These are phyloP conservation scores for Cymbopogon flexuosus DNA, from an alignment of 202 grass and related monocot genomes.

Conservation along the genomic window DNA sequence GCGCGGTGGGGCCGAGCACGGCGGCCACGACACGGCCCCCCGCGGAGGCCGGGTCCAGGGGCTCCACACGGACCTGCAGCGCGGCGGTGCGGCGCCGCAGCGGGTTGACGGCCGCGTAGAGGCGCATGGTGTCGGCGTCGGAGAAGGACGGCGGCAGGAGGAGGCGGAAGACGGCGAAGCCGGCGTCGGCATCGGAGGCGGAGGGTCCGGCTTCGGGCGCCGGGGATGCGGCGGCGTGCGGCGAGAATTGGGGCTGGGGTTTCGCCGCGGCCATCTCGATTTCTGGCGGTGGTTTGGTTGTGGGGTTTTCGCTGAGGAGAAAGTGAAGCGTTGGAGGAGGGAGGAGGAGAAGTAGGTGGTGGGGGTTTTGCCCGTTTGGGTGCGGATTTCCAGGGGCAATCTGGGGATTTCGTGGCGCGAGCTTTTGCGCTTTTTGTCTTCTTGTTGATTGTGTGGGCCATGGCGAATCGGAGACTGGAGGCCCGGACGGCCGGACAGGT, in stretches of 20 bases:
- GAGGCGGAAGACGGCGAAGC: slow-evolving; percentile 23
- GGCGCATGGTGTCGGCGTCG: slow-evolving; percentile 40
- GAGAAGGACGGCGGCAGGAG: slow-evolving; percentile 37
- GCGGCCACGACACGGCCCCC: slow-evolving; percentile 29
- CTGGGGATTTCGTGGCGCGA: background rate
- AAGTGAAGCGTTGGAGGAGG: background rate
- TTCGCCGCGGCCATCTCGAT: slow-evolving; percentile 14
- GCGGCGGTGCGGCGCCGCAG: slow-evolving; percentile 20
- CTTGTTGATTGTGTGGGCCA: background rate
- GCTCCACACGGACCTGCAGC: slow-evolving; percentile 40
- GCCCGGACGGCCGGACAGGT: background rate
- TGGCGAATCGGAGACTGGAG: background rate
- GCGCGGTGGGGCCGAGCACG: slow-evolving; percentile 28
- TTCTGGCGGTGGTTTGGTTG: background rate
- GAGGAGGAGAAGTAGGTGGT: background rate
- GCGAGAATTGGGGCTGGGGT: slow-evolving; percentile 13
- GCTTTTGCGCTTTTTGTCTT: background rate
- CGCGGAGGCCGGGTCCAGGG: background rate
- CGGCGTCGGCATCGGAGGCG: background rate
- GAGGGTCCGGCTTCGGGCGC: background rate
- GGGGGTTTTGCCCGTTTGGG: slow-evolving; percentile 15
- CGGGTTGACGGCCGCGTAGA: slow-evolving; percentile 38
- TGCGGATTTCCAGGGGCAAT: slow-evolving; percentile 11
- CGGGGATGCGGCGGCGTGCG: slow-evolving; percentile 26
- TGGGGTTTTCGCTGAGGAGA: background rate